phyloP scores from a whole-genome alignment of 2,329 filamentous ascomycete genomes.

The Pseudogymnoascus sp. region DNA sequence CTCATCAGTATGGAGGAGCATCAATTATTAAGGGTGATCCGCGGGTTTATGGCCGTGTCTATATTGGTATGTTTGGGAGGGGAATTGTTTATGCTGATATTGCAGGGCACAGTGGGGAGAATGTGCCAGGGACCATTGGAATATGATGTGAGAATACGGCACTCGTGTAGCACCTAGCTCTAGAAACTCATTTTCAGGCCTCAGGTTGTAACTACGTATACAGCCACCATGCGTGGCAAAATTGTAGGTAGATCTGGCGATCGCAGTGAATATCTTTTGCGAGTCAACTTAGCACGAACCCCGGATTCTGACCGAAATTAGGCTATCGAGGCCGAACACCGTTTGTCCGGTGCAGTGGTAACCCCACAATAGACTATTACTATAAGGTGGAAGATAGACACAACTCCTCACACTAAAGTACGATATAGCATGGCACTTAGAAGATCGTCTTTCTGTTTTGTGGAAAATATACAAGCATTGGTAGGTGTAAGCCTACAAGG shows the following conservation, averaged over 20 bases:
- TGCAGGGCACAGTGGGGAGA: conserved; percentile 4
- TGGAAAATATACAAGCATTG: not conserved
- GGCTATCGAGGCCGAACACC: not conserved
- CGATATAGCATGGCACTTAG: not conserved
- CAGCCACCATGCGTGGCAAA: not conserved
- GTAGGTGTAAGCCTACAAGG: not conserved
- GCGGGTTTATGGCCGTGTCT: conserved; percentile 16
- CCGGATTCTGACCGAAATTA: conserved; percentile 1
- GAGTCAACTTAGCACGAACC: not conserved
- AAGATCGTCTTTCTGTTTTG: not conserved
- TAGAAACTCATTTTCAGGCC: not conserved
- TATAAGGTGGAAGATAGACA: not conserved
- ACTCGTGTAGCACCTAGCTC: not conserved
- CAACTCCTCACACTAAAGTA: not conserved
- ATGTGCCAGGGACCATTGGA: conserved; percentile 10
- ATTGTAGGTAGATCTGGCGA: not conserved
- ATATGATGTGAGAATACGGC: conserved; percentile 3
- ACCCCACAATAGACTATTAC: not conserved
- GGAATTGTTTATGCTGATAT: conserved; percentile 17
- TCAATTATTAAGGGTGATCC: conserved; percentile 14
- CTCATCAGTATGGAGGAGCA: conserved; percentile 16
- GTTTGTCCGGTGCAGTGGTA: not conserved
- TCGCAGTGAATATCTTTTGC: not conserved
- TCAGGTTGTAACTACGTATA: not conserved
- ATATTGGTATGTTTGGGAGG: conserved; percentile 15